Conservation (phyloP, 306 rosid species). For the Vigna unguiculata region DNA sequence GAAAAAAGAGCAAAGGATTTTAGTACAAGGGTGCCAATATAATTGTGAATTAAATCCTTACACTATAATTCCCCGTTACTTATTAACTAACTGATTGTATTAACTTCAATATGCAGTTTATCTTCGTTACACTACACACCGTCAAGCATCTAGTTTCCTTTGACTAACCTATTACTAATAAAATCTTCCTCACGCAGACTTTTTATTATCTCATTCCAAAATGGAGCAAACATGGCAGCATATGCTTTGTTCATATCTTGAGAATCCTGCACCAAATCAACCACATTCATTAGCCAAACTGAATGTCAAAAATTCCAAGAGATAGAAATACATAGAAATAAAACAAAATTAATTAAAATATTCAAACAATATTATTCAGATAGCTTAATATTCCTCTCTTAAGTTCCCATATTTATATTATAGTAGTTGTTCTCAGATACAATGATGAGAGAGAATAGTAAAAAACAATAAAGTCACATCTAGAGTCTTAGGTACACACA, state of each 20-base stretch:
- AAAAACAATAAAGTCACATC: too few relatives aligned
- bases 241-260: conserved; percentile 68
- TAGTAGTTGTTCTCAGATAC: too few relatives aligned
- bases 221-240: conserved; percentile 91
- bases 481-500: too few relatives aligned
- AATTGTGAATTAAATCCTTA: background rate
- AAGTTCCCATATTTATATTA: too few relatives aligned
- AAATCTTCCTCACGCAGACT: conserved; percentile 96
- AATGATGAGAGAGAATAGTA: too few relatives aligned
- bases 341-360: background rate
- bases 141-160: conserved; percentile 39
- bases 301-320: background rate
- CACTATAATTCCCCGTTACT: background rate
- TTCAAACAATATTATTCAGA: too few relatives aligned
- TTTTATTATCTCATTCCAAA: conserved; percentile 96
- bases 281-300: conserved; percentile 9
- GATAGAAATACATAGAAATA: background rate
- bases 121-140: conserved; percentile 15
- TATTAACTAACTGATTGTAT: background rate
- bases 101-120: background rate
- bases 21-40: background rate
- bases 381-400: too few relatives aligned
- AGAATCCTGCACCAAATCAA: conserved; percentile 66
- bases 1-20: background rate
- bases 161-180: conserved; percentile 79